Evolutionary conservation across 176 grass and related monocot species (phyloP), one percentile per base, ranked within the genome.

Genomic region (Phoenix dactylifera): DNA sequence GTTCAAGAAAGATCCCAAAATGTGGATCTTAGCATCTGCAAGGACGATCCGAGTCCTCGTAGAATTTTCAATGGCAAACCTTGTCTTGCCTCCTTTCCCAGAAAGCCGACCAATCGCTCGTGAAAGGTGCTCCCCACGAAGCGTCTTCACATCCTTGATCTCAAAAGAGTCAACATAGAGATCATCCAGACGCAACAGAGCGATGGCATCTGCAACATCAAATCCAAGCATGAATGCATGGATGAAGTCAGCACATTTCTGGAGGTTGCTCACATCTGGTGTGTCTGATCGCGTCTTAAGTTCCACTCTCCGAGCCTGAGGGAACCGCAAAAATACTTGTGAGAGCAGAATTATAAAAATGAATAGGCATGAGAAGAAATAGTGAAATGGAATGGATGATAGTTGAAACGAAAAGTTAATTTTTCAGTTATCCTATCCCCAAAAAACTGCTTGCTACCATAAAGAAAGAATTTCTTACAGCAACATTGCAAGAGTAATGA

Each of bases 151-250:
- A 6, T 95, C 90, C 73, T 95, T 95, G 59, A 95, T 89, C 83
- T 95, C 90, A 28, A 95, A 95, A 55, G 90, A 86, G 61, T 95
- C 90, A 50, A 89, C 82, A 51, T 95, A 89, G 1, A 95, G 67
- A 61, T 95, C 90, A 49, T 95, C 90, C 2, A 89, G 74, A 44
- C 86, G 90, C 18, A 89, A 64, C 70, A 89, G 73, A 14, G 90
- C 86, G 29, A 95, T 30, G 0, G 79, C 78, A 59, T 95, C 90
- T 0, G 67, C 68, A 44, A 89, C 77, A 50, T 95, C 90, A 53
- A 95, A 95, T 32, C 90, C 90, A 63, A 95, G 90, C 79, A 95
- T 95, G 71, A 95, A 95, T 32, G 85, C 90, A 64, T 89, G 76
- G 26, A 86, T 76, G 56, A 95, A 89, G 62, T 95, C 90, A 0